Conservation (phyloP, 2,329 filamentous ascomycete species). For the Byssothecium circinans region DNA sequence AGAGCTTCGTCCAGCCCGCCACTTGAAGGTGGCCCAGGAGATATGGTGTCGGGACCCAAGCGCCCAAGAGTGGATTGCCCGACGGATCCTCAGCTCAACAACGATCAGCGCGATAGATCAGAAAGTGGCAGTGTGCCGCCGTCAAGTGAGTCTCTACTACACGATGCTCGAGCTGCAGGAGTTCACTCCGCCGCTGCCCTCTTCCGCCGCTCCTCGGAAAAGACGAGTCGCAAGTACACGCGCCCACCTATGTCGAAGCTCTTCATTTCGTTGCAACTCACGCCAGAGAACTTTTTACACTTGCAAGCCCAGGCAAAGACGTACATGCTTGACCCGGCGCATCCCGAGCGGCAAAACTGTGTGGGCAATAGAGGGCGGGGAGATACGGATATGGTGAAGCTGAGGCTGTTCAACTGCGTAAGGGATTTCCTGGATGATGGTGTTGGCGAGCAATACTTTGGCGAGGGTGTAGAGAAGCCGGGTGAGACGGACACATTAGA, state of each 20-base stretch:
- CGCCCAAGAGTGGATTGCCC: constrained; percentile 21
- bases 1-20: constrained; percentile 14
- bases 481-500: constrained; percentile 37
- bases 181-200: constrained; percentile 56
- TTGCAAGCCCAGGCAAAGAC: constrained; percentile 58
- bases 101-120: constrained; percentile 5
- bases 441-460: constrained; percentile 56
- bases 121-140: constrained; percentile 14
- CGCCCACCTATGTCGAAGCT: constrained; percentile 61
- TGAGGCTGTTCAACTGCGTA: constrained; percentile 60
- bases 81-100: constrained; percentile 19
- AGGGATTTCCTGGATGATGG: constrained; percentile 56
- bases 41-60: constrained; percentile 18
- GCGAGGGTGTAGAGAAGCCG: constrained; percentile 37
- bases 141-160: constrained; percentile 20
- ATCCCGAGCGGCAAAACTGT: constrained; percentile 59
- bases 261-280: constrained; percentile 58
- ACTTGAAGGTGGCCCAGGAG: constrained; percentile 6
- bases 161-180: constrained; percentile 52
- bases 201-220: constrained; percentile 48
- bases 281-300: constrained; percentile 59
- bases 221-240: constrained; percentile 58
- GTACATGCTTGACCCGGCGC: constrained; percentile 59
- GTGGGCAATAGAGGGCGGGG: constrained; percentile 59
- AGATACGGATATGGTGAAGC: constrained; percentile 59